phyloP scores from a whole-genome alignment of 2,329 filamentous ascomycete genomes.

The Penicillium nordicum region DNA sequence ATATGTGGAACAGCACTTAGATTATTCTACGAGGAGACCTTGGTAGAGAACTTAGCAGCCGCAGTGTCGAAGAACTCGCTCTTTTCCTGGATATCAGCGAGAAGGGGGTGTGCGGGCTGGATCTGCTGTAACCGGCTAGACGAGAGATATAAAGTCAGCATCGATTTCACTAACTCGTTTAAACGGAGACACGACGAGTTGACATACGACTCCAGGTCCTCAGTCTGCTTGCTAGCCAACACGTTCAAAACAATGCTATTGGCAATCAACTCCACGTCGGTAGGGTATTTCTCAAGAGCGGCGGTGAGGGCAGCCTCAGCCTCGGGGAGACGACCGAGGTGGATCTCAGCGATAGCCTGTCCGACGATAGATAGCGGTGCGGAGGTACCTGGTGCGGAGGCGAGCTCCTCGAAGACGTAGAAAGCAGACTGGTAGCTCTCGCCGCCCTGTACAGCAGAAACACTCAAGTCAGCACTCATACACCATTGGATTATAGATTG shows the following conservation, averaged over 20 bases:
- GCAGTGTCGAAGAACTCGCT: constrained; percentile 82
- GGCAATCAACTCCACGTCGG: constrained; percentile 71
- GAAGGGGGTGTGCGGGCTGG: constrained; percentile 65
- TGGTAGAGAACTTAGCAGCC: constrained; percentile 79
- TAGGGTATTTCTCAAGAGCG: constrained; percentile 69
- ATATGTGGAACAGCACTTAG: constrained; percentile 10
- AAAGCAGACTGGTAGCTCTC: constrained; percentile 96
- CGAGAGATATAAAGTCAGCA: constrained; percentile 18
- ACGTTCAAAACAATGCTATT: constrained; percentile 78
- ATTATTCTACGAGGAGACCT: constrained; percentile 52
- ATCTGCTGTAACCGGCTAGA: constrained; percentile 45
- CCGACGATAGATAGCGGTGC: constrained; percentile 73
- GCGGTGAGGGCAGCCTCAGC: constrained; percentile 81
- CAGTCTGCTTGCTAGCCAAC: constrained; percentile 67
- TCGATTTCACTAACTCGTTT: too few species aligned
- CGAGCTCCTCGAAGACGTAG: constrained; percentile 96
- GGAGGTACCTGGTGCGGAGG: constrained; percentile 77
- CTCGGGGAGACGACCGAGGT: constrained; percentile 83
- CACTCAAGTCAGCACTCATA: background rate
- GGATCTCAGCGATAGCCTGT: constrained; percentile 87
- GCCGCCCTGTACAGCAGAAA: constrained; percentile 61
- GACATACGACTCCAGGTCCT: constrained; percentile 61
- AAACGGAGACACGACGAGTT: background rate
- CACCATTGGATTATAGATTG: background rate
- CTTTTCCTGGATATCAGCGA: constrained; percentile 78